A percentile compares a stretch with the other conserved stretches of the same genome.
Conservation (phyloP, 768 basidiomycete genomes). For the Auriculariales sp. region DNA sequence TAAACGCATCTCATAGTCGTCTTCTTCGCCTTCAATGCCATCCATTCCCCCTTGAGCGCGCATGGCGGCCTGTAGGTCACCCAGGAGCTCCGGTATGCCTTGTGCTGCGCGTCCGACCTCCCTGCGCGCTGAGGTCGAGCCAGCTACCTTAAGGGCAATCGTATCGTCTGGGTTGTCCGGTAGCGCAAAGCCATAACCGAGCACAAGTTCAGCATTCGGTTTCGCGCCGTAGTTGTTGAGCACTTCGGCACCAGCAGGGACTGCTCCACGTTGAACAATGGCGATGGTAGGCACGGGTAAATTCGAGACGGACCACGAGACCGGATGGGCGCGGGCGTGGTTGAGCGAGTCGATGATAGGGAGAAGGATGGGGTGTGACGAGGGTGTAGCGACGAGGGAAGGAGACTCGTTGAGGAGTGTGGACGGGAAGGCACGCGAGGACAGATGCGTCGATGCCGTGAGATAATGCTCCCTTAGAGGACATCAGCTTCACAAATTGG, state of each 20-base stretch:
- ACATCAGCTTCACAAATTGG: background rate
- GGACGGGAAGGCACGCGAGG: slow-evolving; percentile 85
- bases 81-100: slow-evolving; percentile 49
- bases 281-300: slow-evolving; percentile 31
- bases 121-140: slow-evolving; percentile 30
- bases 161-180: slow-evolving; percentile 74
- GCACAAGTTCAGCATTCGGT: slow-evolving; percentile 75
- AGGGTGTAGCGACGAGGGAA: slow-evolving; percentile 31
- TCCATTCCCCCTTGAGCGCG: slow-evolving; percentile 14
- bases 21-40: slow-evolving; percentile 14
- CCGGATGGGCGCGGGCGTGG: slow-evolving; percentile 66
- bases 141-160: slow-evolving; percentile 64
- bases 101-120: slow-evolving; percentile 43
- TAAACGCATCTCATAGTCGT: slow-evolving; percentile 10
- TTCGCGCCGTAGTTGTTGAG: slow-evolving; percentile 91
- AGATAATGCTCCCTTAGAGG: slow-evolving; percentile 52
- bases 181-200: slow-evolving; percentile 85
- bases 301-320: slow-evolving; percentile 61
- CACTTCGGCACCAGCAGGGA: slow-evolving; percentile 36
- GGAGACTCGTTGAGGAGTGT: slow-evolving; percentile 49
- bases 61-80: slow-evolving; percentile 27
- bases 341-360: slow-evolving; percentile 83
- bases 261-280: slow-evolving; percentile 38
- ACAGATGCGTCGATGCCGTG: slow-evolving; percentile 59
- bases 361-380: slow-evolving; percentile 63